Evolutionary conservation across 208 protist genomes (phyloP).

Genomic region (Leishmania gerbilli): DNA sequence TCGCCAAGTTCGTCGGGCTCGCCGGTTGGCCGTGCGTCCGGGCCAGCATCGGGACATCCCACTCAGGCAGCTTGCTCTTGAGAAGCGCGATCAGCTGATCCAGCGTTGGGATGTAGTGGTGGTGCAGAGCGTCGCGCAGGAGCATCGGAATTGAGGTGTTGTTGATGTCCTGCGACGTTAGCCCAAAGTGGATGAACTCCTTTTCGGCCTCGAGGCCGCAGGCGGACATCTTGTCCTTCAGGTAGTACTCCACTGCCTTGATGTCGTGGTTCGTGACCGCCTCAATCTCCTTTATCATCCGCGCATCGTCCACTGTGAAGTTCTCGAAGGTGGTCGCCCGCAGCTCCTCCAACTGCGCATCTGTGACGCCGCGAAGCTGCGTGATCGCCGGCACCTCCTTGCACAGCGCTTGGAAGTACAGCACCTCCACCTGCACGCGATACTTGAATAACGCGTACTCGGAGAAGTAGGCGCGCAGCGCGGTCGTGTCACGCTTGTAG

Average conservation of each 20-base stretch:
- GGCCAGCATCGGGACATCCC: constrained; percentile 92
- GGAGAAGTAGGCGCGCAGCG: constrained; percentile 90
- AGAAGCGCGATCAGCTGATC: constrained; percentile 59
- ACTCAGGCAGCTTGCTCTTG: constrained; percentile 58
- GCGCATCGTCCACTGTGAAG: constrained; percentile 82
- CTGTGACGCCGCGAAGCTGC: constrained; percentile 54
- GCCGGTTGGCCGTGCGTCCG: constrained; percentile 95
- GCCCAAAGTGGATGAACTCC: constrained; percentile 97
- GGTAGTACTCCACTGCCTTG: constrained; percentile 97
- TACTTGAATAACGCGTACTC: constrained; percentile 93
- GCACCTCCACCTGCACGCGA: constrained; percentile 92
- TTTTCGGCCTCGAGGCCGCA: constrained; percentile 63
- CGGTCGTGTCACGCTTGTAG: constrained; percentile 75
- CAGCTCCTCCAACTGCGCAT: constrained; percentile 58
- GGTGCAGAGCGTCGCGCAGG: constrained; percentile 82
- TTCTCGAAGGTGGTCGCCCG: constrained; percentile 55
- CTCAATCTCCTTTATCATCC: constrained; percentile 93
- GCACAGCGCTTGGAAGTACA: constrained; percentile 88
- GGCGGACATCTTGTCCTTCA: constrained; percentile 90
- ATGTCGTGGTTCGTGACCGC: constrained; percentile 96
- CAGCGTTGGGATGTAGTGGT: constrained; percentile 77
- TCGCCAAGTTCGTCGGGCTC: constrained; percentile 93
- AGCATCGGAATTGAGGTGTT: constrained; percentile 96
- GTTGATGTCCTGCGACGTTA: constrained; percentile 98
- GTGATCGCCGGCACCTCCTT: constrained; percentile 58